These are phyloP conservation scores for Coniferiporia sulphurascens DNA, from an alignment of 1,284 basidiomycete genomes.

Conservation along the genomic window DNA sequence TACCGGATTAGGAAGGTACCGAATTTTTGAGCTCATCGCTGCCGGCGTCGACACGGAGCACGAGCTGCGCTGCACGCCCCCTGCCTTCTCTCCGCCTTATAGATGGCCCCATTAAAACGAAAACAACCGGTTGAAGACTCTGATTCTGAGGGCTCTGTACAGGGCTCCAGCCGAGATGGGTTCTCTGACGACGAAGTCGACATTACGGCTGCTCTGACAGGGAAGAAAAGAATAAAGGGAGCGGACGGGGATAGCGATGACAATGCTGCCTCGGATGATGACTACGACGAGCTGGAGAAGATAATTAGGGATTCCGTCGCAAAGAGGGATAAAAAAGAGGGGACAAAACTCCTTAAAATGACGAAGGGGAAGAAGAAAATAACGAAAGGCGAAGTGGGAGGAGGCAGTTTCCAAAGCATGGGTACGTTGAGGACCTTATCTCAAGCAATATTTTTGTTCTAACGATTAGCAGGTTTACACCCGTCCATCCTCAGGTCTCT, in stretches of 20 bases:
- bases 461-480: constrained; percentile 59
- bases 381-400: constrained; percentile 68
- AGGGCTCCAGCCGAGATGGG: not conserved
- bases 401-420: constrained; percentile 87
- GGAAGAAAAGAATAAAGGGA: constrained; percentile 27
- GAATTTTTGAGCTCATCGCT: not conserved
- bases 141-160: constrained; percentile 11
- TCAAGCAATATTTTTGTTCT: constrained; percentile 1
- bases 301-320: constrained; percentile 62
- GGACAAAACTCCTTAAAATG: constrained; percentile 67
- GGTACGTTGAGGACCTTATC: constrained; percentile 41
- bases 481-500: constrained; percentile 82
- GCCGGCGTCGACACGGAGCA: not conserved
- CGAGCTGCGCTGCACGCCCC: too few species aligned
- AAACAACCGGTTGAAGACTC: constrained; percentile 8
- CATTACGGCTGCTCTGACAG: constrained; percentile 41
- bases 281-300: constrained; percentile 53
- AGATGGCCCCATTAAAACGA: constrained; percentile 18
- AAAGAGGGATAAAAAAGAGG: constrained; percentile 63
- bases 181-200: constrained; percentile 36
- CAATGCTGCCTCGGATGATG: constrained; percentile 28
- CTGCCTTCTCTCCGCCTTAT: not conserved
- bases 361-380: constrained; percentile 63
- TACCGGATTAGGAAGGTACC: not conserved
- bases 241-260: constrained; percentile 18